phyloP scores from a whole-genome alignment of 1,284 basidiomycete species.

The Inonotus obliquus region DNA sequence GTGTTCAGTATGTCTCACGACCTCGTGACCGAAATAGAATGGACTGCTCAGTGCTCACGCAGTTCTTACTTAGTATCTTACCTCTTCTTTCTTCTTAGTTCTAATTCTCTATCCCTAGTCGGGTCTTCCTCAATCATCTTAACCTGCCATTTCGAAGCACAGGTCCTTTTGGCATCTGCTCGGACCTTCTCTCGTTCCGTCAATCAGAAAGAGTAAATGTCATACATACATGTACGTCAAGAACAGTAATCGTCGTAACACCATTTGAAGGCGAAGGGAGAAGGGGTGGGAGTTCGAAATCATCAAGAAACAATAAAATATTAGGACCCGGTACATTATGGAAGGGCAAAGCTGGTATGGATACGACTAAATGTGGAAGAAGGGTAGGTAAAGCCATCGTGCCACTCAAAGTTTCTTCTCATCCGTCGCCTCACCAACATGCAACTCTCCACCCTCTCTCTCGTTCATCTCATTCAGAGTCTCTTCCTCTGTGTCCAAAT shows the following conservation, averaged over 20 bases:
- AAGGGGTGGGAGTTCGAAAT: constrained; percentile 28
- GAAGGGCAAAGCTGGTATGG: constrained; percentile 13
- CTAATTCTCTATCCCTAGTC: too few species aligned
- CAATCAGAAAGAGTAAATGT: constrained; percentile 26
- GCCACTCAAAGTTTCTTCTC: background rate
- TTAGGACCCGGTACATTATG: constrained; percentile 23
- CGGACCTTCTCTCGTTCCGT: too few species aligned
- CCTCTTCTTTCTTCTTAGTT: too few species aligned
- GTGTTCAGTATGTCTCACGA: background rate
- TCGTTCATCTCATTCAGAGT: constrained; percentile 43
- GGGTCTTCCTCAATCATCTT: too few species aligned
- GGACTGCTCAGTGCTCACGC: too few species aligned
- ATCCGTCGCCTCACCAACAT: background rate
- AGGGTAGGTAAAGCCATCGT: background rate
- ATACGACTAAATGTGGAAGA: constrained; percentile 16
- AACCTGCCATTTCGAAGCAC: too few species aligned
- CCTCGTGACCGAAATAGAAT: constrained; percentile 17
- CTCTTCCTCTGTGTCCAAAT: constrained; percentile 62
- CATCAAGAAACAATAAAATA: constrained; percentile 32
- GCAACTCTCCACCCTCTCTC: background rate
- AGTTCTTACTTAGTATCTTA: too few species aligned
- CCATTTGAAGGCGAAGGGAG: too few species aligned
- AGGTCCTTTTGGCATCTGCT: too few species aligned
- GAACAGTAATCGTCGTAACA: too few species aligned
- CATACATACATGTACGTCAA: constrained; percentile 2